Conservation (phyloP, 805 yeast species). For the Barnettozyma wickerhamii region DNA sequence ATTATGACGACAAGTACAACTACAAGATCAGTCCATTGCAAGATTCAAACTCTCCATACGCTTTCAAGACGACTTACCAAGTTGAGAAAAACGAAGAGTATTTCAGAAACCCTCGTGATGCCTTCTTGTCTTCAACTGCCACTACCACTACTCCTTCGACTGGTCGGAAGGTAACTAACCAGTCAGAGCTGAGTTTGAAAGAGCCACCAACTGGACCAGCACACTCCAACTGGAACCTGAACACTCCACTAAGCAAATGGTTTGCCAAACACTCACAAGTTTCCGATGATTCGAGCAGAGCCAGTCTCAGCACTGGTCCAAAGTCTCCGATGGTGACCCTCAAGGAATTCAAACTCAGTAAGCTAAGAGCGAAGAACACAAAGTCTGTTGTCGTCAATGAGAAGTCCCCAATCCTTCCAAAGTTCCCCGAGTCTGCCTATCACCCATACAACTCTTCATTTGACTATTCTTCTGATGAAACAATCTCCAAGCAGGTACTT, state of each 20-base stretch:
- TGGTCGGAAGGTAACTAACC: too few relatives aligned
- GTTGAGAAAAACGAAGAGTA: neutral
- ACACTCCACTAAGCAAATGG: constrained; percentile 26
- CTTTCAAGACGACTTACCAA: neutral
- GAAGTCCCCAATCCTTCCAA: constrained; percentile 20
- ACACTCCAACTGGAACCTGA: constrained; percentile 20
- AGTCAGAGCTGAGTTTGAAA: constrained; percentile 19
- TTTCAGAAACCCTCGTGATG: neutral
- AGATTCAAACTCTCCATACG: constrained; percentile 11
- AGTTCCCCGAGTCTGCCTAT: constrained; percentile 18
- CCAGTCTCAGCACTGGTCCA: constrained; percentile 21
- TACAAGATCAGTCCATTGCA: constrained; percentile 15
- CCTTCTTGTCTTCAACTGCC: constrained; percentile 5
- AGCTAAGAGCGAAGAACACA: constrained; percentile 5
- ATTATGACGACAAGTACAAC: constrained; percentile 24
- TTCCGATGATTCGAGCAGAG: constrained; percentile 10
- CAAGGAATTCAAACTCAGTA: constrained; percentile 22
- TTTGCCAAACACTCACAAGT: constrained; percentile 19
- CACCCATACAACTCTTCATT: constrained; percentile 7
- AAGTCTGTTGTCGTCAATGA: constrained; percentile 11
- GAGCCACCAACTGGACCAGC: constrained; percentile 12
- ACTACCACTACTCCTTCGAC: neutral
- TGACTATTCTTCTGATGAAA: constrained; percentile 1
- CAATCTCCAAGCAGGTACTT: constrained; percentile 14
- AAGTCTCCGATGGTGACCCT: constrained; percentile 23